These are phyloP conservation scores for Ascochyta fabae DNA, from an alignment of 2,329 filamentous ascomycete species.

Conservation along the genomic window DNA sequence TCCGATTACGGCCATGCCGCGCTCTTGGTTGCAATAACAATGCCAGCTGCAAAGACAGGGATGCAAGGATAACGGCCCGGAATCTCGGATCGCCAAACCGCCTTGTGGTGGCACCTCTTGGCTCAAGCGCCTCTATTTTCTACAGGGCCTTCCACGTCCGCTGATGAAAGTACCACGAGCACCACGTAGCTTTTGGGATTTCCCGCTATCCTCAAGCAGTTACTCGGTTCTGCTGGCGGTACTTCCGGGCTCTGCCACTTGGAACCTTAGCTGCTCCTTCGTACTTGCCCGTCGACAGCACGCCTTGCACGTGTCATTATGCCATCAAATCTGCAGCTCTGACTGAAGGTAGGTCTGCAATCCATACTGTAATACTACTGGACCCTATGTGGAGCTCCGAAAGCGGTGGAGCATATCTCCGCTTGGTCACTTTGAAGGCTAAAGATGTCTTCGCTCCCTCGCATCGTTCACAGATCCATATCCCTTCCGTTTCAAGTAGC, in stretches of 20 bases:
- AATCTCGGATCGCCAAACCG: slow-evolving; percentile 32
- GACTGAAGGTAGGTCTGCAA: slow-evolving; percentile 39
- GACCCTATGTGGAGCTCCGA: slow-evolving; percentile 24
- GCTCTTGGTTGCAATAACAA: slow-evolving; percentile 6
- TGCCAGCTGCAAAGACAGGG: slow-evolving; percentile 21
- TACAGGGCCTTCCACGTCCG: slow-evolving; percentile 28
- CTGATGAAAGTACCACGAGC: slow-evolving; percentile 47
- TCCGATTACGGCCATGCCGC: slow-evolving; percentile 11
- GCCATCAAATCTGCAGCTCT: slow-evolving; percentile 32
- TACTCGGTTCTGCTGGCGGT: slow-evolving; percentile 25
- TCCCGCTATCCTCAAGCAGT: slow-evolving; percentile 22
- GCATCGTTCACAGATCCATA: slow-evolving; percentile 28
- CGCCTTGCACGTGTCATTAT: slow-evolving; percentile 43
- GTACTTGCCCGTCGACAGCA: slow-evolving; percentile 21
- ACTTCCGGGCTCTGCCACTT: slow-evolving; percentile 25
- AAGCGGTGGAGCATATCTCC: slow-evolving; percentile 33
- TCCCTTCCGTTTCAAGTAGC: slow-evolving; percentile 38
- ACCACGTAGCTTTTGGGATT: slow-evolving; percentile 29
- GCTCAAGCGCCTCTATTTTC: slow-evolving; percentile 28
- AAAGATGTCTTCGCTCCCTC: slow-evolving; percentile 28
- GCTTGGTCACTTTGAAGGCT: slow-evolving; percentile 35
- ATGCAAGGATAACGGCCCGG: slow-evolving; percentile 31
- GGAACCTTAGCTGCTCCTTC: slow-evolving; percentile 27
- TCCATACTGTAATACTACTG: slow-evolving; percentile 34
- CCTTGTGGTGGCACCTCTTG: slow-evolving; percentile 23